phyloP scores from a whole-genome alignment of 352 stramenopile species.

The Pythium monospermum region DNA sequence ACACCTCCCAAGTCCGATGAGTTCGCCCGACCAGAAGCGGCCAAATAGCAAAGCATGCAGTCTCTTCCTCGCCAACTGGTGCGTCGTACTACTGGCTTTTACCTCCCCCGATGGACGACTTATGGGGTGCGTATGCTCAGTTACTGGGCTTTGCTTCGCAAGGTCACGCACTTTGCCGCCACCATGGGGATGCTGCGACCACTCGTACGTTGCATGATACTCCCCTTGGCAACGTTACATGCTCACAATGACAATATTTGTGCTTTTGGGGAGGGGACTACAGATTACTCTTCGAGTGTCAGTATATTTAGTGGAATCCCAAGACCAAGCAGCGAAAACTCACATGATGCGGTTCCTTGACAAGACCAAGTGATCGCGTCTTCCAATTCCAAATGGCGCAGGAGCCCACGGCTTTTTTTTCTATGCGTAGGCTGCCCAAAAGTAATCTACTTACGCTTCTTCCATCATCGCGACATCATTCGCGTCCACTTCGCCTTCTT shows the following conservation, averaged over 20 bases:
- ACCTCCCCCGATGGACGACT: background rate
- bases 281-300: constrained; percentile 13
- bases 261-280: no score
- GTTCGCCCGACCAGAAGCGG: constrained; percentile 2
- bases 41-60: constrained; percentile 24
- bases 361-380: constrained; percentile 1
- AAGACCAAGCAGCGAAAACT: constrained; percentile 9
- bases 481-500: constrained; percentile 34
- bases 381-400: background rate
- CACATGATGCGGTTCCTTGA: constrained; percentile 14
- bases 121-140: background rate
- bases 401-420: background rate
- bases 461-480: constrained; percentile 16
- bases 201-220: constrained; percentile 1
- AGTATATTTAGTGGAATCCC: constrained; percentile 1
- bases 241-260: no score
- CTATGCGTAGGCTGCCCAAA: no score
- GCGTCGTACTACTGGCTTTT: background rate
- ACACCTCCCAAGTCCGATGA: constrained; percentile 20
- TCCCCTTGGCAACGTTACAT: no score
- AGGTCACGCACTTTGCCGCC: constrained; percentile 15
- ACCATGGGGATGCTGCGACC: constrained; percentile 15
- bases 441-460: constrained; percentile 1
- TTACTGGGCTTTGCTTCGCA: constrained; percentile 16
- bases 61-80: constrained; percentile 32